Base-by-base conservation (phyloP, 1,139 yeast genomes). In the Yamadazyma siamensis region DNA sequence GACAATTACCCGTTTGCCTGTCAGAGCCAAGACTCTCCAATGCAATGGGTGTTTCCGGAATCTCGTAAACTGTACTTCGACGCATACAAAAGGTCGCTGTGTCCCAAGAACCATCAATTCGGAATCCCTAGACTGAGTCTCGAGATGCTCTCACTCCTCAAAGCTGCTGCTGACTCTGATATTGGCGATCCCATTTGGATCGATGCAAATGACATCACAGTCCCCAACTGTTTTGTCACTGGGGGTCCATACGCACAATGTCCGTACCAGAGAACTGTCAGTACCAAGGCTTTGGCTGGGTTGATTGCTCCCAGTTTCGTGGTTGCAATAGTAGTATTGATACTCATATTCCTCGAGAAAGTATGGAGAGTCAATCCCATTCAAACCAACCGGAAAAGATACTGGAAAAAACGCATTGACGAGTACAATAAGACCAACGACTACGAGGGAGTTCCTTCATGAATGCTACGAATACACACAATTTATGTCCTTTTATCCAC, bases 221-320 rank as follows among this genome's bases (percentile, higher is more conserved):
- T 79, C 5, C 57, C 71, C 12, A 72, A 77, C 33, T 89, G 98
- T 52, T 89, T 94, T 88, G 89, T 88, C 3, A 59, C 77, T 1
- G 96, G 95, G 2, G 95, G 96, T 0, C 78, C 89, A 0, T 70
- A 75, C 38, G 81, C 94, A 0, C 56, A 61, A 20, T 89, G 98
- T 52, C 95, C 96, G 0, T 89, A 88, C 50, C 76, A 75, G 35
- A 62, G 59, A 31, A 69, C 71, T 1, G 66, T 77, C 14, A 65
- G 80, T 9, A 64, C 64, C 23, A 65, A 77, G 29, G 75, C 75
- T 34, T 80, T 85, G 39, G 76, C 77, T 0, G 65, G 72, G 17
- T 70, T 81, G 68, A 61, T 88, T 22, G 73, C 85, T 0, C 88
- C 94, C 0, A 76, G 83, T 10, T 65, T 77, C 9, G 69, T 74